Evolutionary conservation across 176 grass and related monocot species (phyloP).

Genomic region (Dactylis glomerata): DNA sequence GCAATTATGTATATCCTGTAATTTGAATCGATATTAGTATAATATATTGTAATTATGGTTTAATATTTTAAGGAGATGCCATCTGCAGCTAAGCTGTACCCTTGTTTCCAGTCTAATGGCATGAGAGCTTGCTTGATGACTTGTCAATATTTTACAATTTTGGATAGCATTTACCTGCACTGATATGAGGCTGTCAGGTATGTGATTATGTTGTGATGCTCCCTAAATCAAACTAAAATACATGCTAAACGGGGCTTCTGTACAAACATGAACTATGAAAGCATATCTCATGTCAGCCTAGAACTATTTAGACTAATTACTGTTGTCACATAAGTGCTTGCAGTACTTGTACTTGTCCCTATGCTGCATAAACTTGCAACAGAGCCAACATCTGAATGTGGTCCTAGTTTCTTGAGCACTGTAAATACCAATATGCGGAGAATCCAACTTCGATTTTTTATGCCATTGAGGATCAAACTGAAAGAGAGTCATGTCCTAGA

Average conservation of each 20-base stretch:
- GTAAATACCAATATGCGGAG: conserved; percentile 3
- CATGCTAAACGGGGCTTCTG: background rate
- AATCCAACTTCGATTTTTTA: background rate
- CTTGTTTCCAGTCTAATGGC: conserved; percentile 4
- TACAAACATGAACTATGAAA: background rate
- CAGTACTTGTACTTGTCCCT: background rate
- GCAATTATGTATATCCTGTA: background rate
- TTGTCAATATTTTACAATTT: conserved; percentile 9
- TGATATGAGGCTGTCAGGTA: background rate
- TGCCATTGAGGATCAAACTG: background rate
- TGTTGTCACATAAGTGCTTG: background rate
- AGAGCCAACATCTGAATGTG: conserved; percentile 1
- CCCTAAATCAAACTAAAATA: background rate
- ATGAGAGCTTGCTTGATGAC: background rate
- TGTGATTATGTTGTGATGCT: background rate
- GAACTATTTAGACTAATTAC: background rate
- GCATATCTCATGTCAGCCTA: conserved; percentile 3
- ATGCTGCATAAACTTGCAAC: background rate
- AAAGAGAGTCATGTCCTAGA: background rate
- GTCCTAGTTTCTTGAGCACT: background rate
- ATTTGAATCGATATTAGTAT: conserved; percentile 14
- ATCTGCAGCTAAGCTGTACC: background rate
- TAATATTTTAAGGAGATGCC: background rate
- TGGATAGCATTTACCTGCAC: background rate
- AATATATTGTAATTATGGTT: background rate